Conservation (phyloP, 345 rosid species). For the Odontarrhena argentea region DNA sequence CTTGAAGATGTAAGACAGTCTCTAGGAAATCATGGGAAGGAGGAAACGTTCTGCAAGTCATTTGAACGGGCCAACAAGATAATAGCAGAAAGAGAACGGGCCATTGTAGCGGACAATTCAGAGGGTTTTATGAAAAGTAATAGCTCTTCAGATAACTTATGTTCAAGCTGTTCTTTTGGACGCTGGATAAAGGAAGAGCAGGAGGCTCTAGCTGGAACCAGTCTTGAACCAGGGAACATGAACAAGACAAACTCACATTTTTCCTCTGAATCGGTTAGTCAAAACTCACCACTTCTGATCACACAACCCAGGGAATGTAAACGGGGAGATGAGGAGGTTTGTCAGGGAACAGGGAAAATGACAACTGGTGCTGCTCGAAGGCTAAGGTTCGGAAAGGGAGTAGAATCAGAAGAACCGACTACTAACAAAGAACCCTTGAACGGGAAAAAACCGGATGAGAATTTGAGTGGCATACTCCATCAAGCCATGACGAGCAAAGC, state of each 20-base stretch:
- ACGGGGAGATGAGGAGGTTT: slow-evolving; percentile 22
- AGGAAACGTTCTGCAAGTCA: slow-evolving; percentile 55
- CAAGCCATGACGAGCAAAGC: not conserved
- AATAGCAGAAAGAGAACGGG: slow-evolving; percentile 48
- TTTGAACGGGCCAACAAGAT: slow-evolving; percentile 57
- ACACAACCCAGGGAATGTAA: slow-evolving; percentile 42
- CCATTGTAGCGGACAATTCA: not conserved
- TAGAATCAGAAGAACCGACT: slow-evolving; percentile 15
- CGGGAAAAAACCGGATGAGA: not conserved
- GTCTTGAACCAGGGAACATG: not conserved
- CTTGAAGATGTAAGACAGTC: slow-evolving; percentile 55
- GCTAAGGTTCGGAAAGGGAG: slow-evolving; percentile 32
- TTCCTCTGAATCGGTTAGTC: slow-evolving; percentile 17
- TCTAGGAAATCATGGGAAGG: slow-evolving; percentile 41
- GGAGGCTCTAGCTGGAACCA: slow-evolving; percentile 10
- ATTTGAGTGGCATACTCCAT: not conserved
- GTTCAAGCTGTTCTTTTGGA: not conserved
- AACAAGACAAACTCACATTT: not conserved
- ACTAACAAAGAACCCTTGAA: slow-evolving; percentile 5
- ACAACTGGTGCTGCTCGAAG: slow-evolving; percentile 32
- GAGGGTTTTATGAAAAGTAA: not conserved
- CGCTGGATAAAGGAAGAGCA: slow-evolving; percentile 1
- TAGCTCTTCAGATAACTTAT: slow-evolving; percentile 37
- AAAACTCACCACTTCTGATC: slow-evolving; percentile 28
- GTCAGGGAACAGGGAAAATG: slow-evolving; percentile 12